Evolutionary conservation across 2,329 filamentous ascomycete species (phyloP), one percentile per base, ranked within the genome.

Genomic region (Chrysoporthe cubensis): DNA sequence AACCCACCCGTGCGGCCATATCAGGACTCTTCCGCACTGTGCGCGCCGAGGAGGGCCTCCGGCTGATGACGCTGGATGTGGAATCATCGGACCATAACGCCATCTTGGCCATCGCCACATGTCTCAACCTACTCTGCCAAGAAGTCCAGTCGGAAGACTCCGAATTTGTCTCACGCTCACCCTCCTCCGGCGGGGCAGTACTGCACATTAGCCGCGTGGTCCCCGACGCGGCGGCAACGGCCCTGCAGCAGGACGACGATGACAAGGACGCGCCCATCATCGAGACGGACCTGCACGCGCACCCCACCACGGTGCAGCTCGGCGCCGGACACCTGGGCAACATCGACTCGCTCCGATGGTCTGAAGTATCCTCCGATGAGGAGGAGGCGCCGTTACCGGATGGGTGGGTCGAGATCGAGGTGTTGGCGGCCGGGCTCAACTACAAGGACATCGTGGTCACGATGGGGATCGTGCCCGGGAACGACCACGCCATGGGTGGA

Each of bases 361-460:
- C 18, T 9, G n/a, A 52, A 18, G 40, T 37, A 26, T 61, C 43
- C 26, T 75, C 66, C 8, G 66, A 46, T 1, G 66, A 72, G 26
- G 7, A 50, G n/a, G 11, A 16, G n/a, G 21, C 21, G 9, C 52
- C 16, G 42, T 13, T 21, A 57, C 70, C 1, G 26, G 58, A 13
- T 18, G 73, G 72, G n/a, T 63, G 70, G 4, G 66, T 81, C 18
- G 76, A 81, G 46, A 70, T 82, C 6, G 71, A 80, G 54, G 66
- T 76, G 0, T 68, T 71, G 62, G 75, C 79, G 1, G 65, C 72
- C 4, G 80, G 79, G 14, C 64, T 82, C 3, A 81, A 81, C 58
- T 80, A 78, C 70, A 75, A 75, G 54, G 65, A 81, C 67, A 74
- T 80, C 0, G 72, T 78, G 1, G 73, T 72, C 4, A 74, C 75